Evolutionary conservation across 2,329 filamentous ascomycete genomes (phyloP).

Genomic region (Colletotrichum cordylinicola): DNA sequence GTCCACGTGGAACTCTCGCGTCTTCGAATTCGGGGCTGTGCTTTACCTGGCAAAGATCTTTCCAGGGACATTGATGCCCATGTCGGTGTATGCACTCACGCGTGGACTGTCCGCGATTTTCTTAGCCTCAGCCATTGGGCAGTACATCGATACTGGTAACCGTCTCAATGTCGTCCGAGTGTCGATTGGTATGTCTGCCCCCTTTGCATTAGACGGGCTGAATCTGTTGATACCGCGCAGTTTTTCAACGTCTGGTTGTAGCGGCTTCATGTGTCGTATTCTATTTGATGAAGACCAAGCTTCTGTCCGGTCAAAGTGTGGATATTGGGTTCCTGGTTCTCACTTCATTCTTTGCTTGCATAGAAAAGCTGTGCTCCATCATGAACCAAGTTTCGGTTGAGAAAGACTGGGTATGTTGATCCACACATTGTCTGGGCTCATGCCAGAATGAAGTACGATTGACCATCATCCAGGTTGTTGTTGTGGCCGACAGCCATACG

Average conservation of each 20-base stretch:
- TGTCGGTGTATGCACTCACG: slow-evolving; percentile 57
- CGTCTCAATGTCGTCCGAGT: slow-evolving; percentile 40
- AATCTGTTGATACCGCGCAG: background rate
- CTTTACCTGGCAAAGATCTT: slow-evolving; percentile 49
- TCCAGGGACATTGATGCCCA: slow-evolving; percentile 55
- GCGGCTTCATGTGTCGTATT: slow-evolving; percentile 11
- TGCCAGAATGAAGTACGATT: background rate
- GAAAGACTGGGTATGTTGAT: slow-evolving; percentile 65
- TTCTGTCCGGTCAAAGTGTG: background rate
- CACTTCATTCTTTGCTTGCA: slow-evolving; percentile 40
- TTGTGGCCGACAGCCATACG: slow-evolving; percentile 29
- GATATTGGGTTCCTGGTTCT: background rate
- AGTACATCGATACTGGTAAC: slow-evolving; percentile 50
- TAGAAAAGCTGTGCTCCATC: slow-evolving; percentile 71
- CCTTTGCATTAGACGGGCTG: background rate
- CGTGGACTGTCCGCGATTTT: slow-evolving; percentile 8
- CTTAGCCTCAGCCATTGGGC: slow-evolving; percentile 49
- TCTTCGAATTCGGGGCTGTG: slow-evolving; percentile 54
- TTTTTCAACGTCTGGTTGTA: slow-evolving; percentile 25
- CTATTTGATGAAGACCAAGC: background rate
- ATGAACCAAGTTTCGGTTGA: slow-evolving; percentile 74
- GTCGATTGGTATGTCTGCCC: slow-evolving; percentile 30
- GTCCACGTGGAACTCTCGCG: slow-evolving; percentile 53
- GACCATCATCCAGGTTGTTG: slow-evolving; percentile 41
- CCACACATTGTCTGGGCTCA: background rate